A percentile compares a stretch with the other conserved stretches of the same genome.
phyloP scores from a whole-genome alignment of 495 filamentous ascomycete genomes.

The Xylaria sp. region DNA sequence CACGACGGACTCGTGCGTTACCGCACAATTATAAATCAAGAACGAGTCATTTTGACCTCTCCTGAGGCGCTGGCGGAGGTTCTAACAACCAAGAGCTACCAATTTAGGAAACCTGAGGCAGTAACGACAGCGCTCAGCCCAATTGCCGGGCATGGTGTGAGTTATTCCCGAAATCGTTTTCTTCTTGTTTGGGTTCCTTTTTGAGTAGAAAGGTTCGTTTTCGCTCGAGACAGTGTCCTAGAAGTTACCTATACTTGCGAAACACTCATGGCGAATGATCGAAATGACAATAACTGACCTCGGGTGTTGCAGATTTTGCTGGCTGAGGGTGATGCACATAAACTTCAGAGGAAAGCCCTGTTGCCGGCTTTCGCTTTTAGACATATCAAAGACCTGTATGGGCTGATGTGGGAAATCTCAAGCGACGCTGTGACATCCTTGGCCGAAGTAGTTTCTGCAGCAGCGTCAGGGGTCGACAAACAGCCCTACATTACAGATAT shows the following conservation, averaged over 20 bases:
- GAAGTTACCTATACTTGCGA: neutral
- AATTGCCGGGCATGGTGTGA: slow-evolving; percentile 64
- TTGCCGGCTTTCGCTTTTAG: slow-evolving; percentile 77
- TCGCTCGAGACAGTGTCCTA: neutral
- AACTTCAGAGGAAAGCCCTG: slow-evolving; percentile 71
- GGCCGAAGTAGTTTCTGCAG: slow-evolving; percentile 43
- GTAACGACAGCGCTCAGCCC: slow-evolving; percentile 57
- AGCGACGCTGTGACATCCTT: slow-evolving; percentile 42
- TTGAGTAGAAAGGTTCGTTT: neutral
- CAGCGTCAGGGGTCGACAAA: slow-evolving; percentile 22
- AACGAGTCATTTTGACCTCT: slow-evolving; percentile 65
- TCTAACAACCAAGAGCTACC: slow-evolving; percentile 67
- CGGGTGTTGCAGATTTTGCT: slow-evolving; percentile 55
- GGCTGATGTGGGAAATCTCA: slow-evolving; percentile 74
- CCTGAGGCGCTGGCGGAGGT: slow-evolving; percentile 66
- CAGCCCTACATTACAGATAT: slow-evolving; percentile 60
- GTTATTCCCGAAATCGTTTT: neutral
- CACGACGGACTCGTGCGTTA: slow-evolving; percentile 74
- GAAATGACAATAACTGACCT: neutral
- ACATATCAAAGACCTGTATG: slow-evolving; percentile 78
- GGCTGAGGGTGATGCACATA: slow-evolving; percentile 77
- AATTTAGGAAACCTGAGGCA: slow-evolving; percentile 68
- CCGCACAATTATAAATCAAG: slow-evolving; percentile 63
- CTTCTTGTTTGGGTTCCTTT: neutral
- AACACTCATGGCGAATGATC: neutral